These are phyloP conservation scores for Cydonia oblonga DNA, from an alignment of 331 rosid genomes.

Conservation along the genomic window DNA sequence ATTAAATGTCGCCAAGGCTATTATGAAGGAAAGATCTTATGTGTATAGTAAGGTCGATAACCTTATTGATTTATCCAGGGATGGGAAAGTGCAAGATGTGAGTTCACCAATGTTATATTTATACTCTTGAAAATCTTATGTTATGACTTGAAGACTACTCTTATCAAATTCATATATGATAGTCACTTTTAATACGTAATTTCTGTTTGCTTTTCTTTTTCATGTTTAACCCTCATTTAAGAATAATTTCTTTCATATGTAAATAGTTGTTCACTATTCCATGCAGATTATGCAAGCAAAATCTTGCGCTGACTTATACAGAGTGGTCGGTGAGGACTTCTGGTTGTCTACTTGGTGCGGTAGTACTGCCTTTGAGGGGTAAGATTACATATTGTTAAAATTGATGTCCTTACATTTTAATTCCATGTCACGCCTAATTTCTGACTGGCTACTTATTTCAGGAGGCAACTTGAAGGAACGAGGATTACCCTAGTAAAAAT, in stretches of 20 bases:
- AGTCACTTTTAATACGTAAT: background rate
- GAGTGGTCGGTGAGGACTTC: conserved; percentile 74
- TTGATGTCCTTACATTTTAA: conserved; percentile 1
- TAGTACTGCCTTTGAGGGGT: conserved; percentile 84
- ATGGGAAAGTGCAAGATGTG: conserved; percentile 59
- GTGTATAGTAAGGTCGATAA: conserved; percentile 62
- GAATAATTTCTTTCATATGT: background rate
- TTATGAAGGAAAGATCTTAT: conserved; percentile 50
- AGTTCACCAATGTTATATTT: conserved; percentile 7
- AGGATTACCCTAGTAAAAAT: conserved; percentile 61
- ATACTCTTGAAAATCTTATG: background rate
- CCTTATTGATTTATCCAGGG: conserved; percentile 58
- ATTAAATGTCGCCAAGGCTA: conserved; percentile 60
- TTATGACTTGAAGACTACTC: background rate
- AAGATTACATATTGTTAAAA: conserved; percentile 8
- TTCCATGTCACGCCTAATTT: conserved; percentile 16
- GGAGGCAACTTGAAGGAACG: conserved; percentile 92
- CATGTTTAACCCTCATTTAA: background rate
- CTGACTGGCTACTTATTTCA: conserved; percentile 31
- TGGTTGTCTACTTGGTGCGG: conserved; percentile 89
- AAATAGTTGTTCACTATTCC: background rate
- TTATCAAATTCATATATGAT: background rate
- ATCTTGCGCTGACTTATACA: conserved; percentile 72
- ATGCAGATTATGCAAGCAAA: conserved; percentile 61
- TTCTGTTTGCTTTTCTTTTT: background rate